These are phyloP conservation scores for Hypoxylon sp. DNA, from an alignment of 2,329 filamentous ascomycete species.

Conservation along the genomic window DNA sequence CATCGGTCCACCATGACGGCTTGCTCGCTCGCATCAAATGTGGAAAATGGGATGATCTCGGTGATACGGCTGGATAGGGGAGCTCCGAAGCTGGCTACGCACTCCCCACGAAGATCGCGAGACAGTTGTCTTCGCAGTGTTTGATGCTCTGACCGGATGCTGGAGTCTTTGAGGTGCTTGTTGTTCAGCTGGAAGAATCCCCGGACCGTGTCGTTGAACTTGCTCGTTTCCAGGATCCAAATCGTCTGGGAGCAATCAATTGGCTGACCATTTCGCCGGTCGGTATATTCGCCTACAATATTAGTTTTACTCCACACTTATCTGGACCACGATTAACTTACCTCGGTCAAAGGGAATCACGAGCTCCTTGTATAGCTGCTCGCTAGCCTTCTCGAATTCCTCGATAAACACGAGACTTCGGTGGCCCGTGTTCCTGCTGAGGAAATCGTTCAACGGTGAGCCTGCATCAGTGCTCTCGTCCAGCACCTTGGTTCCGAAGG, in stretches of 20 bases:
- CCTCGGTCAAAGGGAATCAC: slow-evolving; percentile 56
- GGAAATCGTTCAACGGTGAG: slow-evolving; percentile 57
- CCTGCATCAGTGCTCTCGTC: slow-evolving; percentile 50
- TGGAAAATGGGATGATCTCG: slow-evolving; percentile 40
- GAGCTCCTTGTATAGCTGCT: slow-evolving; percentile 52
- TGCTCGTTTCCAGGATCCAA: slow-evolving; percentile 59
- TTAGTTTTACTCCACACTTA: no score
- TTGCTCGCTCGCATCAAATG: slow-evolving; percentile 41
- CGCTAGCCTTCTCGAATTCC: slow-evolving; percentile 59
- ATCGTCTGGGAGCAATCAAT: slow-evolving; percentile 56
- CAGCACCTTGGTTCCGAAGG: slow-evolving; percentile 53
- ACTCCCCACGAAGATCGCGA: slow-evolving; percentile 24
- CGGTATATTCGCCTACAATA: slow-evolving; percentile 53
- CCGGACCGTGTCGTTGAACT: slow-evolving; percentile 50
- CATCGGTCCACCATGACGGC: slow-evolving; percentile 54
- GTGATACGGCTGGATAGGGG: slow-evolving; percentile 54
- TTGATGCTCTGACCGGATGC: slow-evolving; percentile 14
- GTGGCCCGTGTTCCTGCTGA: slow-evolving; percentile 48
- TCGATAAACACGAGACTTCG: slow-evolving; percentile 58
- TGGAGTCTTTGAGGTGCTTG: slow-evolving; percentile 12
- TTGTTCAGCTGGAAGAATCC: slow-evolving; percentile 47
- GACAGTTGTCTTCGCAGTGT: slow-evolving; percentile 27
- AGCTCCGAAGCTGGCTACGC: slow-evolving; percentile 36
- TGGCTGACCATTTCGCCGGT: slow-evolving; percentile 47
- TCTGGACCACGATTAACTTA: slow-evolving; percentile 39